phyloP scores from a whole-genome alignment of 805 yeast genomes.

The Candida argentea region DNA sequence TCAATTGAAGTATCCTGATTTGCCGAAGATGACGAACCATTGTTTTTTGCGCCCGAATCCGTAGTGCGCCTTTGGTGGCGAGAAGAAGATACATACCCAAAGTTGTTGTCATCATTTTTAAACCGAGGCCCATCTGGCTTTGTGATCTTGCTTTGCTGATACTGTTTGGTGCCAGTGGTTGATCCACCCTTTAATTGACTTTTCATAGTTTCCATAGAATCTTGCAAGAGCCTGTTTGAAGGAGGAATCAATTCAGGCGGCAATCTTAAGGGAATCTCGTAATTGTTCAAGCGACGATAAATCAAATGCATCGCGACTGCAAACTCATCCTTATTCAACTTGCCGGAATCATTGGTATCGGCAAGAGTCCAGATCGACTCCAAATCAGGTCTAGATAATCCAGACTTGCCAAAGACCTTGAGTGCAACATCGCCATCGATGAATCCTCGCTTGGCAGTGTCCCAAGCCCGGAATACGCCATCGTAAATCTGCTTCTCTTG shows the following conservation, averaged over 20 bases:
- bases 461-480: conserved; percentile 85
- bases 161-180: conserved; percentile 9
- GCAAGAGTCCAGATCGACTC: conserved; percentile 88
- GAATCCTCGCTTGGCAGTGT: conserved; percentile 52
- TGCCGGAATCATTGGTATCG: conserved; percentile 75
- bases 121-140: conserved; percentile 30
- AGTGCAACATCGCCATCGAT: conserved; percentile 78
- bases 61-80: conserved; percentile 37
- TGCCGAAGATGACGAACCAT: conserved; percentile 16
- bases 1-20: conserved; percentile 35
- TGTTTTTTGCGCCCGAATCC: conserved; percentile 6
- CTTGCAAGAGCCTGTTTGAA: conserved; percentile 63
- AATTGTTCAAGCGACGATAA: conserved; percentile 82
- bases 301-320: conserved; percentile 96
- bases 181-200: conserved; percentile 39
- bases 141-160: conserved; percentile 10
- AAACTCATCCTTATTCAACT: conserved; percentile 80
- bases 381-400: conserved; percentile 73
- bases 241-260: conserved; percentile 92
- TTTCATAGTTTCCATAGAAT: conserved; percentile 62
- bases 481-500: conserved; percentile 83
- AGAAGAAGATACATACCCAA: conserved; percentile 62
- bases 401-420: conserved; percentile 81
- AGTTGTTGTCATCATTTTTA: conserved; percentile 65
- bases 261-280: conserved; percentile 66